A percentile compares a stretch with the other conserved stretches of the same genome.
Conservation (phyloP, 768 basidiomycete species). For the Leccinum barrowsii region DNA sequence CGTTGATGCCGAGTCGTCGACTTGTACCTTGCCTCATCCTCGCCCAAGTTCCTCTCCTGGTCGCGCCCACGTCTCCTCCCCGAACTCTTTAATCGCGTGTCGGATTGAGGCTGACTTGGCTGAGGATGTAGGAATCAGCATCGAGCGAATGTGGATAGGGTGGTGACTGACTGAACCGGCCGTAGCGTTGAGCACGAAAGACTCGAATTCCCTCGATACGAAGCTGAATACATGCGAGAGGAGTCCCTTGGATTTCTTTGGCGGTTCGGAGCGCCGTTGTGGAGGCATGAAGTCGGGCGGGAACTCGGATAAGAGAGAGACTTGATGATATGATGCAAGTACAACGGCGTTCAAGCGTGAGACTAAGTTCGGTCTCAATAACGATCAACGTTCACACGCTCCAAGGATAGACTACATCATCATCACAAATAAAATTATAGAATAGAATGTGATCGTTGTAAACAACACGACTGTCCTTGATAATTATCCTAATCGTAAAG, state of each 20-base stretch:
- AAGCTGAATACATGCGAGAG: conserved; percentile 65
- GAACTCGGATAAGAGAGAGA: background rate
- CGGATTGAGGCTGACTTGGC: conserved; percentile 15
- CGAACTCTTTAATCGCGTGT: conserved; percentile 7
- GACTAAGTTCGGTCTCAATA: conserved; percentile 18
- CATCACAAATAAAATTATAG: conserved; percentile 7
- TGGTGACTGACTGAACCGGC: conserved; percentile 26
- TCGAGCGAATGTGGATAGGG: background rate
- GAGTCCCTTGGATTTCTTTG: conserved; percentile 35
- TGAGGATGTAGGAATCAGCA: conserved; percentile 11
- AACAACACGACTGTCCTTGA: conserved; percentile 10
- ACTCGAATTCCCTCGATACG: conserved; percentile 67
- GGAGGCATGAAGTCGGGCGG: conserved; percentile 9
- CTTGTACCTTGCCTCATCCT: conserved; percentile 11
- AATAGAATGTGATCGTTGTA: conserved; percentile 3
- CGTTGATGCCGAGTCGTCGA: conserved; percentile 6
- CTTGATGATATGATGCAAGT: background rate
- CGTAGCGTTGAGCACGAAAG: conserved; percentile 67
- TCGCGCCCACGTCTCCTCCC: conserved; percentile 8
- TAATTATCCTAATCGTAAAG: conserved; percentile 8
- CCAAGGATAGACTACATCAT: conserved; percentile 7
- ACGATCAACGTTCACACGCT: background rate
- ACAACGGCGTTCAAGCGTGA: conserved; percentile 13
- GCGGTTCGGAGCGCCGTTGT: conserved; percentile 2
- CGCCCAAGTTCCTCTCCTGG: conserved; percentile 10